Conservation (phyloP, 2,329 filamentous ascomycete genomes). For the Paecilomyces sp. region DNA sequence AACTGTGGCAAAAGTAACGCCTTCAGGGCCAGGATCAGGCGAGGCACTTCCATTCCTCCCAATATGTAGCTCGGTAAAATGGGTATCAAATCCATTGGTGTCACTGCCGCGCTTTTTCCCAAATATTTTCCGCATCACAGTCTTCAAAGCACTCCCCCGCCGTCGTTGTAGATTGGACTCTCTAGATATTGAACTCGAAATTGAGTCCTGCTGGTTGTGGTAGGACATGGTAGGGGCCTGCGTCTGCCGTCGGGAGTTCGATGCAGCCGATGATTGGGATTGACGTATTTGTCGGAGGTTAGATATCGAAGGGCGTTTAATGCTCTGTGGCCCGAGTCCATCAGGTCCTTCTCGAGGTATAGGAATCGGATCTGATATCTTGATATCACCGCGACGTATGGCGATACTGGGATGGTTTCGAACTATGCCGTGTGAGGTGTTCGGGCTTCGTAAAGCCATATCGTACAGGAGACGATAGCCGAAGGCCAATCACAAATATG, state of each 20-base stretch:
- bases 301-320: conserved; percentile 7
- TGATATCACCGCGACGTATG: conserved; percentile 19
- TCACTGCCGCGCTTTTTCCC: conserved; percentile 22
- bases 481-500: not conserved
- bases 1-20: conserved; percentile 14
- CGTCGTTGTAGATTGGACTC: conserved; percentile 26
- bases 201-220: conserved; percentile 14
- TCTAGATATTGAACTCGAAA: conserved; percentile 15
- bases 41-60: not conserved
- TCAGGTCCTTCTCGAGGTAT: conserved; percentile 9
- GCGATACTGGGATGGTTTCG: conserved; percentile 5
- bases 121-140: conserved; percentile 39
- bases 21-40: conserved; percentile 2
- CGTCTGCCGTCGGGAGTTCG: conserved; percentile 2
- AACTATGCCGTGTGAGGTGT: conserved; percentile 4
- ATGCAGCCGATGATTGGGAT: conserved; percentile 2
- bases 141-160: conserved; percentile 34
- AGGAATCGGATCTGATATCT: conserved; percentile 20
- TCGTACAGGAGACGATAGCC: not conserved
- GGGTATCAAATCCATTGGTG: not conserved
- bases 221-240: conserved; percentile 6
- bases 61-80: not conserved
- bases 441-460: not conserved
- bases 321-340: conserved; percentile 4
- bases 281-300: conserved; percentile 3